Percentiles rank a stretch among this genome's conserved stretches.
Evolutionary conservation across 2,329 filamentous ascomycete genomes (phyloP).

Genomic region (Xylariales sp.): DNA sequence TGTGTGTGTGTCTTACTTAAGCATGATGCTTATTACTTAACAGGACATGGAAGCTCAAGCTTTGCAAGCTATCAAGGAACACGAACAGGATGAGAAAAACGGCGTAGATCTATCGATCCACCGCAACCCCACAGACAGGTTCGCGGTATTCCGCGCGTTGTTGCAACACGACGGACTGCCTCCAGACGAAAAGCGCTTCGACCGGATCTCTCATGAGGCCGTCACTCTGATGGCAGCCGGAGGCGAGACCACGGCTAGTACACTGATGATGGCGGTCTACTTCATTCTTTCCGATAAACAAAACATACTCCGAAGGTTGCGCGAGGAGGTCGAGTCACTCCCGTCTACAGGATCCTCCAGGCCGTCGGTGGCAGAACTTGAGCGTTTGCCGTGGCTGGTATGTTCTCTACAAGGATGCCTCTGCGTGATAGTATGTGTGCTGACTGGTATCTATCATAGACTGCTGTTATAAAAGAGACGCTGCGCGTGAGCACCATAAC

Average conservation of each 20-base stretch:
- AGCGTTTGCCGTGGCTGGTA: conserved; percentile 37
- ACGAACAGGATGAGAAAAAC: conserved; percentile 13
- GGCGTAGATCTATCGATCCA: conserved; percentile 1
- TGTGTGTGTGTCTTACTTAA: not conserved
- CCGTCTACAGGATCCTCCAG: conserved; percentile 15
- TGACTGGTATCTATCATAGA: conserved; percentile 19
- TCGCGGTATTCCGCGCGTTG: conserved; percentile 32
- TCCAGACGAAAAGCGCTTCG: conserved; percentile 29
- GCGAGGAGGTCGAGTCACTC: conserved; percentile 29
- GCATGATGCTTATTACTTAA: not conserved
- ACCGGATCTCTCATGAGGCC: conserved; percentile 38
- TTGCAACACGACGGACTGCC: conserved; percentile 31
- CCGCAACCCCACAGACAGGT: conserved; percentile 24
- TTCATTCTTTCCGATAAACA: conserved; percentile 32
- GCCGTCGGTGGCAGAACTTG: conserved; percentile 35
- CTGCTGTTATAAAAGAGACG: conserved; percentile 37
- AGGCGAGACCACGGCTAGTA: conserved; percentile 30
- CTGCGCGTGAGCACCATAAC: conserved; percentile 33
- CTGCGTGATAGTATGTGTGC: not conserved
- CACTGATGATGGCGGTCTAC: conserved; percentile 29
- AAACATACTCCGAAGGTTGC: conserved; percentile 26
- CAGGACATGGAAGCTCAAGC: conserved; percentile 36
- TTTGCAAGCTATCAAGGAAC: conserved; percentile 20
- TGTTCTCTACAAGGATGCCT: not conserved
- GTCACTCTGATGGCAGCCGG: conserved; percentile 38